phyloP scores from a whole-genome alignment of 2,329 filamentous ascomycete genomes.

The Botrytis cinerea region DNA sequence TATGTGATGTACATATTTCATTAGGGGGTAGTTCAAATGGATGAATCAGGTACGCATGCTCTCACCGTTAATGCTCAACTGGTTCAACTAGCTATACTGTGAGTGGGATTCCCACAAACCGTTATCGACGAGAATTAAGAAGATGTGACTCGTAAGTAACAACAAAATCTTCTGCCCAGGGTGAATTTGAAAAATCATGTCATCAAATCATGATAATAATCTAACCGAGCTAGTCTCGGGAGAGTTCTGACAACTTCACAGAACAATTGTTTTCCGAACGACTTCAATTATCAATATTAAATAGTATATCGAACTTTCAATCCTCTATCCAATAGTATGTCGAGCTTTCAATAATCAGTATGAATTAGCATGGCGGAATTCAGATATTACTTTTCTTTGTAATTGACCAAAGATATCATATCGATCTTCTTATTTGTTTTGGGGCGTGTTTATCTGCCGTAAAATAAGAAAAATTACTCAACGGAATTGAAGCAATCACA shows the following conservation, averaged over 20 bases:
- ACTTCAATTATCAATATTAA: not conserved
- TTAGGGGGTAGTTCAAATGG: not conserved
- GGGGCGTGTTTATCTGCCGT: not conserved
- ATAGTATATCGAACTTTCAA: not conserved
- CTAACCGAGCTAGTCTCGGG: not conserved
- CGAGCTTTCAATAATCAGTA: not conserved
- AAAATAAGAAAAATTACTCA: not conserved
- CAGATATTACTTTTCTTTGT: not conserved
- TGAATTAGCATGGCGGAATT: not conserved
- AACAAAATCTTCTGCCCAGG: not conserved
- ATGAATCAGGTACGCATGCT: not conserved
- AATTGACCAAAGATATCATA: not conserved
- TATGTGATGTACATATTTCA: not conserved
- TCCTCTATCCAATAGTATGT: not conserved
- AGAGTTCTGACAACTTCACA: not conserved
- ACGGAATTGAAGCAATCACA: not conserved
- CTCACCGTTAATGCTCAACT: not conserved
- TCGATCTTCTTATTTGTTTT: not conserved
- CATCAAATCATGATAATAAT: not conserved
- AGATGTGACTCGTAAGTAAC: not conserved
- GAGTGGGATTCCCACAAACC: not conserved
- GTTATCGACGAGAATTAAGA: not conserved
- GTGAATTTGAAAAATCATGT: constrained; percentile 3
- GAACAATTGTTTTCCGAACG: not conserved
- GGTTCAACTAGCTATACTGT: not conserved